phyloP scores from a whole-genome alignment of 2,329 filamentous ascomycete species.

The Nemania serpens region DNA sequence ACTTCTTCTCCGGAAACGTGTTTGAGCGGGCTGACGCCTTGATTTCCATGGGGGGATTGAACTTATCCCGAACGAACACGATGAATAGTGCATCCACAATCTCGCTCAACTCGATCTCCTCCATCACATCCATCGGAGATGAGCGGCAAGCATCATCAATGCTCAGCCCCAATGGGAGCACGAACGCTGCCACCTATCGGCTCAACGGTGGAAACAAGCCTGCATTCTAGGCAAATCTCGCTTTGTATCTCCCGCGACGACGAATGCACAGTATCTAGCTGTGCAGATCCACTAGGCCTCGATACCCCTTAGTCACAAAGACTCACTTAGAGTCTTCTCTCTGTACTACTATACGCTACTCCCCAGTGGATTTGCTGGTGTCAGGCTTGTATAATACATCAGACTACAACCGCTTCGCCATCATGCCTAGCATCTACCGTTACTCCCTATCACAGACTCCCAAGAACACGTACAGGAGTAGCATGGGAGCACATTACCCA shows the following conservation, averaged over 20 bases:
- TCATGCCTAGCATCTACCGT: not conserved
- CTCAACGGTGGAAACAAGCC: slow-evolving; percentile 40
- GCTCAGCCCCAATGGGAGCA: slow-evolving; percentile 38
- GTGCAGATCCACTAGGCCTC: not conserved
- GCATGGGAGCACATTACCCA: slow-evolving; percentile 1
- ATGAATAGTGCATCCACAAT: slow-evolving; percentile 46
- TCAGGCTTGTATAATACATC: slow-evolving; percentile 5
- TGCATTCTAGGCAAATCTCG: slow-evolving; percentile 39
- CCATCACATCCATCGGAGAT: slow-evolving; percentile 38
- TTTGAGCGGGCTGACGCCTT: slow-evolving; percentile 64
- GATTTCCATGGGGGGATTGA: slow-evolving; percentile 61
- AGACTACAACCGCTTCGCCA: slow-evolving; percentile 4
- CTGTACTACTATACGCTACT: slow-evolving; percentile 5
- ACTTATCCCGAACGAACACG: slow-evolving; percentile 58
- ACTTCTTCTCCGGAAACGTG: slow-evolving; percentile 61
- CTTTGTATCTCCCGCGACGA: slow-evolving; percentile 29
- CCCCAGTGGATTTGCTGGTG: not conserved
- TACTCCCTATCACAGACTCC: not conserved
- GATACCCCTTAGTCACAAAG: not conserved
- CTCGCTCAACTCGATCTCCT: slow-evolving; percentile 41
- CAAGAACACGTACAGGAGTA: not conserved
- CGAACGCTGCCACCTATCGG: slow-evolving; percentile 30
- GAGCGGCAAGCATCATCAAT: slow-evolving; percentile 37
- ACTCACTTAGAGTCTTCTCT: not conserved
- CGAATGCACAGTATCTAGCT: slow-evolving; percentile 29